A percentile compares a stretch with the other conserved stretches of the same genome.
Evolutionary conservation across 2,329 filamentous ascomycete genomes (phyloP).

Genomic region (Colletotrichum sojae): DNA sequence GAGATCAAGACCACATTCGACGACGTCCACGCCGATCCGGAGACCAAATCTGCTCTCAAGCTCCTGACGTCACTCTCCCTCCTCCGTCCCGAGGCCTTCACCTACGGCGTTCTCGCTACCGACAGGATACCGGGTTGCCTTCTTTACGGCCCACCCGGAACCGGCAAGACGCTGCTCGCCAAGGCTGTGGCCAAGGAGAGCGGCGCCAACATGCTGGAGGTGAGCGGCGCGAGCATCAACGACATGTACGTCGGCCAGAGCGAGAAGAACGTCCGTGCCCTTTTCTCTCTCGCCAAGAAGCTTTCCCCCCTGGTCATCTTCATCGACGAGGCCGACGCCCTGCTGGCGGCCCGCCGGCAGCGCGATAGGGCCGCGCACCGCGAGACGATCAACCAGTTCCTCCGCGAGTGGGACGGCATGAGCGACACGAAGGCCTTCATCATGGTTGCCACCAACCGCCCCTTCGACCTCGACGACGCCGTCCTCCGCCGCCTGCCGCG

Average conservation of each 20-base stretch:
- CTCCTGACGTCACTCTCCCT: constrained; percentile 91
- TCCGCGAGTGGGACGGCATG: constrained; percentile 97
- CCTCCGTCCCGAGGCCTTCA: constrained; percentile 92
- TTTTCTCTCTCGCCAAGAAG: constrained; percentile 93
- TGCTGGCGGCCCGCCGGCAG: constrained; percentile 83
- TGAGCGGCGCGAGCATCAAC: constrained; percentile 92
- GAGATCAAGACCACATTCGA: constrained; percentile 90
- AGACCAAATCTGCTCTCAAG: constrained; percentile 89
- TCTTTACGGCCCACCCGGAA: constrained; percentile 89
- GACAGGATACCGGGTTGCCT: constrained; percentile 93
- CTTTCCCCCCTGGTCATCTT: constrained; percentile 94
- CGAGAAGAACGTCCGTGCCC: constrained; percentile 94
- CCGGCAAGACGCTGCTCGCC: constrained; percentile 79
- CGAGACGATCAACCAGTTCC: constrained; percentile 96
- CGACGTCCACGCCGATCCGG: constrained; percentile 85
- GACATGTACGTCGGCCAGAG: constrained; percentile 97
- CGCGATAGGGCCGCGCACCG: constrained; percentile 80
- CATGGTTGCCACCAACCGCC: constrained; percentile 97
- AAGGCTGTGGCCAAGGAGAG: constrained; percentile 79
- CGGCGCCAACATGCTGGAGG: constrained; percentile 83
- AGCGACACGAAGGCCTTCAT: constrained; percentile 88
- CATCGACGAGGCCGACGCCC: constrained; percentile 95
- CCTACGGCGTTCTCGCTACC: constrained; percentile 91
- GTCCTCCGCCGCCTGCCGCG: constrained; percentile 83
- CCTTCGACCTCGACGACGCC: constrained; percentile 93